These are phyloP conservation scores for Rhizoclosmatium globosum DNA, from an alignment of 192 early-diverging fungal genomes.

Conservation along the genomic window DNA sequence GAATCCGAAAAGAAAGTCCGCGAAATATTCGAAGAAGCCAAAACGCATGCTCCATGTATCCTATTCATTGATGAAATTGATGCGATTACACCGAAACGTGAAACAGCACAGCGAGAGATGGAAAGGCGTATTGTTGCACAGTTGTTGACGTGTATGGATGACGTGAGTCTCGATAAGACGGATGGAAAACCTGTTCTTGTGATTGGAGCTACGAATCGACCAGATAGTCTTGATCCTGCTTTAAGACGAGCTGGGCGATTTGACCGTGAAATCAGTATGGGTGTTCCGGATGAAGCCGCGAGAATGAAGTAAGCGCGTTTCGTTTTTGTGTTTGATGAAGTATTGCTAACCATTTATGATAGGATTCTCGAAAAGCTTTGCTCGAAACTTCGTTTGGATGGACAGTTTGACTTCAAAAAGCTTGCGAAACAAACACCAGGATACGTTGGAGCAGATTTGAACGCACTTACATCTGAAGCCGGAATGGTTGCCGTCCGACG, in stretches of 20 bases:
- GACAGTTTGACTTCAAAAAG: conserved; percentile 81
- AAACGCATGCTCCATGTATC: conserved; percentile 84
- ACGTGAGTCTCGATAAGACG: conserved; percentile 89
- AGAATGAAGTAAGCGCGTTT: conserved; percentile 73
- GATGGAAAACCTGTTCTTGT: conserved; percentile 86
- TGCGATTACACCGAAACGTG: conserved; percentile 92
- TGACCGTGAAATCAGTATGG: conserved; percentile 85
- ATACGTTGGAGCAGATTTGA: conserved; percentile 97
- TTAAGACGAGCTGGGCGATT: conserved; percentile 86
- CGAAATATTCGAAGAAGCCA: conserved; percentile 97
- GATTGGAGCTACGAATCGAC: conserved; percentile 92
- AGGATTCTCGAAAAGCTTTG: conserved; percentile 82
- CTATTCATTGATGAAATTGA: conserved; percentile 99
- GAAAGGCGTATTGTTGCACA: conserved; percentile 97
- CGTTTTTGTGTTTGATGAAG: conserved; percentile 14
- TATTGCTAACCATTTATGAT: neutral
- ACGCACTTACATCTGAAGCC: conserved; percentile 87
- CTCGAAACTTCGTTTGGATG: conserved; percentile 78
- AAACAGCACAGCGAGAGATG: conserved; percentile 93
- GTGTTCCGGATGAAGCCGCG: conserved; percentile 90
- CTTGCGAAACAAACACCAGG: conserved; percentile 95
- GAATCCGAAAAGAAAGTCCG: conserved; percentile 98
- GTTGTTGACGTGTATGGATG: conserved; percentile 95
- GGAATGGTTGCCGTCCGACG: conserved; percentile 92
- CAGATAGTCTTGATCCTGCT: conserved; percentile 85